phyloP scores from a whole-genome alignment of 371 early-diverging fungal genomes.

The Circinella umbellata region DNA sequence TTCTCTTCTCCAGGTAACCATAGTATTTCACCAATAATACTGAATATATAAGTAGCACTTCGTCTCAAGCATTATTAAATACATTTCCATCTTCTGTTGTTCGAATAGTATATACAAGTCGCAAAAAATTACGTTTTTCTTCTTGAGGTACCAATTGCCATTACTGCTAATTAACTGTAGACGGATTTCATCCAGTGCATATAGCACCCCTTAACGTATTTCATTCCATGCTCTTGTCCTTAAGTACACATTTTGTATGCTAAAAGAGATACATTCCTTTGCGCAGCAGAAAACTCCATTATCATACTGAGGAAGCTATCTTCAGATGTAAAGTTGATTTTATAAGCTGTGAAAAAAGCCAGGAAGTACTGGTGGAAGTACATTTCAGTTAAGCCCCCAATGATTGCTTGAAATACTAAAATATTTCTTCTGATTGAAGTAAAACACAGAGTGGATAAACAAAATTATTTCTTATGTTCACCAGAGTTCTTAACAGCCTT shows the following conservation, averaged over 20 bases:
- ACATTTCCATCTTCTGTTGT: neutral
- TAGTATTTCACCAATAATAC: too few relatives aligned
- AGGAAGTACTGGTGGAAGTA: conserved; percentile 12
- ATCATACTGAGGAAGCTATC: neutral
- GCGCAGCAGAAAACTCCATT: conserved; percentile 1
- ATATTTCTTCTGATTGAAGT: conserved; percentile 5
- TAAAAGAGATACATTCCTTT: neutral
- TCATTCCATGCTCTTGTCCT: neutral
- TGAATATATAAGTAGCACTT: too few relatives aligned
- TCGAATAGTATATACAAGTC: neutral
- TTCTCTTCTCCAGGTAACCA: too few relatives aligned
- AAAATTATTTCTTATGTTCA: conserved; percentile 3
- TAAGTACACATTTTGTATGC: neutral
- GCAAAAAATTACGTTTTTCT: neutral
- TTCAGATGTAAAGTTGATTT: neutral
- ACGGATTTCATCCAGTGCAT: conserved; percentile 10
- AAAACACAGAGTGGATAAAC: conserved; percentile 8
- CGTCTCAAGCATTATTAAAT: too few relatives aligned
- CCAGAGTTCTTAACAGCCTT: neutral
- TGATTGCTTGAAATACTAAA: conserved; percentile 14
- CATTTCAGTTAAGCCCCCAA: conserved; percentile 1
- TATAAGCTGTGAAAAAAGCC: neutral
- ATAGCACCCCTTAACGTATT: neutral
- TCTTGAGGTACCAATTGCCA: neutral
- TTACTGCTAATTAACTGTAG: neutral